A percentile compares a stretch with the other conserved stretches of the same genome.
phyloP scores from a whole-genome alignment of 148 eudicot species.

The Cornus florida region DNA sequence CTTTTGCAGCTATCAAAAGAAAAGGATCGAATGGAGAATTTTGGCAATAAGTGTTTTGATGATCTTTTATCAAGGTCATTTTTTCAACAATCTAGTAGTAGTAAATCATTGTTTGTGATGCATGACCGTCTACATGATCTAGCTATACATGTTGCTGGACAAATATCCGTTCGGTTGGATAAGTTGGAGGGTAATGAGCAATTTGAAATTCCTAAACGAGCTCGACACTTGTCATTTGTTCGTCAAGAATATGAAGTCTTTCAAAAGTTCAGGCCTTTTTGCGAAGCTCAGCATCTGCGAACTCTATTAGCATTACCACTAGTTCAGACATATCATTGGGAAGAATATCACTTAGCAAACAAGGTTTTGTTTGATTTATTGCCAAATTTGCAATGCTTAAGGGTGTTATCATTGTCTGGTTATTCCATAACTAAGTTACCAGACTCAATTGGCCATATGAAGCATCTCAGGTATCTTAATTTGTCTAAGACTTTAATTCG shows the following conservation, averaged over 20 bases:
- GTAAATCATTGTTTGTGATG: not conserved
- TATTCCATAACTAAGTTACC: not conserved
- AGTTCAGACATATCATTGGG: too few species aligned
- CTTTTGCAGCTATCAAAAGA: too few species aligned
- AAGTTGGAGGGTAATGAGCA: not conserved
- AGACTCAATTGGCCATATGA: slow-evolving; percentile 5
- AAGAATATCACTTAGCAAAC: too few species aligned
- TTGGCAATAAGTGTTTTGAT: too few species aligned
- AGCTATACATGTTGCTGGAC: not conserved
- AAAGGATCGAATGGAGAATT: too few species aligned
- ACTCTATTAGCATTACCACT: too few species aligned
- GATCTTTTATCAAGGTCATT: not conserved
- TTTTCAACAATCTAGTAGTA: not conserved
- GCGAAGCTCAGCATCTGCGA: not conserved
- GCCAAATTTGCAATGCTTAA: not conserved
- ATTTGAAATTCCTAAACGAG: not conserved
- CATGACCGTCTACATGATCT: not conserved
- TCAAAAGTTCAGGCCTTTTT: not conserved
- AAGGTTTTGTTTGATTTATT: too few species aligned
- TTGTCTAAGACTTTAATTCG: too few species aligned
- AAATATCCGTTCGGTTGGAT: too few species aligned
- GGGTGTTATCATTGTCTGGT: not conserved
- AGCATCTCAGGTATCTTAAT: slow-evolving; percentile 16
- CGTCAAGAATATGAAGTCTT: not conserved
- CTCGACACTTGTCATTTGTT: not conserved